Evolutionary conservation across 345 rosid species (phyloP), one percentile per base, ranked within the genome.

Genomic region (Melastoma malabathricum): DNA sequence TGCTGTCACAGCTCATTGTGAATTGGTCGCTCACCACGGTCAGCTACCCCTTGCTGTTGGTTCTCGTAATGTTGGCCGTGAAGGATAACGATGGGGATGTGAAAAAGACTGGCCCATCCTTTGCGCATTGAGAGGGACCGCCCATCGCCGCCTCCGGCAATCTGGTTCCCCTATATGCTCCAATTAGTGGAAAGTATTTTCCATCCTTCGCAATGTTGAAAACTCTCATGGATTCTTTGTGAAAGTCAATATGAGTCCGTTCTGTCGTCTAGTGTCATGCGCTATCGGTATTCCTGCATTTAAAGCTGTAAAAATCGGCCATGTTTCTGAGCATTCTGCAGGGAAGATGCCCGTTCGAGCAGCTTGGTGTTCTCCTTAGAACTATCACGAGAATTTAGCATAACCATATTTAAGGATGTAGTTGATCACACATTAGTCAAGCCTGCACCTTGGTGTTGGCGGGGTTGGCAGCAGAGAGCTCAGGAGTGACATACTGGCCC

Each of bases 21-120:
- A 90, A 86, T 27, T 90, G 98, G 98, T 71, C 80, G 4, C 84
- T 90, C 15, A 86, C 94, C 25, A 82, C 82, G 1, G 17, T 75
- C 17, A 84, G 96, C 65, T 90, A 80, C 55, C 98, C 96, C 18
- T 54, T 90, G 64, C 60, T 90, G 47, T 51, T 59, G 27, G 48
- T 84, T 66, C 82, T 90, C 10, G 86, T 86, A 4, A 56, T 76
- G 61, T 57, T 82, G 43, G 89, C 76, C n/a, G 94, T 90, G 5
- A 77, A 80, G 54, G 96, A 89, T 51, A 76, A 69, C 2, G 44
- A 22, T 1, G 31, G 59, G 19, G 38, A 51, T 20, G 61, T 56
- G 15, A 56, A 44, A 3, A 61, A 54, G 29, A 45, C 34, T 20
- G 47, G 19, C 46, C 38, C 50, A 6, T 51, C 64, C 18, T 50